phyloP scores from a whole-genome alignment of 1,139 yeast genomes.

The Hemisphaericaspora xylanilytica region DNA sequence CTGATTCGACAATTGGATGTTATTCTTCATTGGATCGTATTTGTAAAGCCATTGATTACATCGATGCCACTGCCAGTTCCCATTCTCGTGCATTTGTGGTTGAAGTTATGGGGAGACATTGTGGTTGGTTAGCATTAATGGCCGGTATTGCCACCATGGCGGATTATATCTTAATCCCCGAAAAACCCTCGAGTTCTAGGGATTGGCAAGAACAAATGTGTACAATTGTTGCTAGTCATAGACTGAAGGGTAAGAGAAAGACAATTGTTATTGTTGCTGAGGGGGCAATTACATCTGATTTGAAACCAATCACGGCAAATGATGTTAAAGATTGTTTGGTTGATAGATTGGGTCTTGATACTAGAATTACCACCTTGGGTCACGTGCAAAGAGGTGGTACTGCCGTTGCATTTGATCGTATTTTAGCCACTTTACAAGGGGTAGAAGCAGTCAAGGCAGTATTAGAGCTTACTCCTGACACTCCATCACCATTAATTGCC shows the following conservation, averaged over 20 bases:
- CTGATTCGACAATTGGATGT: slow-evolving; percentile 82
- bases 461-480: slow-evolving; percentile 62
- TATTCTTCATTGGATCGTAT: slow-evolving; percentile 75
- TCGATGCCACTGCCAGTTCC: slow-evolving; percentile 81
- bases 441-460: slow-evolving; percentile 82
- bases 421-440: slow-evolving; percentile 77
- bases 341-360: slow-evolving; percentile 64
- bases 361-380: slow-evolving; percentile 76
- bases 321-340: slow-evolving; percentile 70
- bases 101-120: slow-evolving; percentile 89
- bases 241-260: slow-evolving; percentile 70
- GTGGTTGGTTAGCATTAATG: slow-evolving; percentile 86
- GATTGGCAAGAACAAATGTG: slow-evolving; percentile 70
- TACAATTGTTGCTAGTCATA: slow-evolving; percentile 61
- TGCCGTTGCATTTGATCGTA: slow-evolving; percentile 76
- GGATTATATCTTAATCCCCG: slow-evolving; percentile 77
- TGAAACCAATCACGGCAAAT: slow-evolving; percentile 62
- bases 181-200: slow-evolving; percentile 61
- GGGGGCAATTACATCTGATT: slow-evolving; percentile 70
- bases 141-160: slow-evolving; percentile 83
- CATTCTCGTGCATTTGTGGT: slow-evolving; percentile 82
- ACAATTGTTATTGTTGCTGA: slow-evolving; percentile 82
- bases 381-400: slow-evolving; percentile 88
- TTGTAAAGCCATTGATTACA: slow-evolving; percentile 74
- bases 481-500: slow-evolving; percentile 77